A percentile compares a stretch with the other conserved stretches of the same genome.
Conservation (phyloP, 2,329 filamentous ascomycete genomes). For the Colletotrichum lentis region DNA sequence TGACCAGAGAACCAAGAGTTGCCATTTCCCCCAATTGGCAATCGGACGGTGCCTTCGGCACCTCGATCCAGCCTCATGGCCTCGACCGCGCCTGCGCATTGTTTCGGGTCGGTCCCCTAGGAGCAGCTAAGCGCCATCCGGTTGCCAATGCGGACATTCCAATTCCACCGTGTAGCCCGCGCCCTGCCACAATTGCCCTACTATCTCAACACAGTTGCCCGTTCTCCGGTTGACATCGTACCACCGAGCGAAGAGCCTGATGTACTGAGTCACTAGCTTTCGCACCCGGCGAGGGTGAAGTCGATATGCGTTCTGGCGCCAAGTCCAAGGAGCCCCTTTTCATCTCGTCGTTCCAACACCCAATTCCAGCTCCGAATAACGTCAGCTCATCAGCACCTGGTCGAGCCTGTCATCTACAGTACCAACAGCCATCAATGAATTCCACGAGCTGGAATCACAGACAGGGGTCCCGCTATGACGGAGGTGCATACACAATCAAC, state of each 20-base stretch:
- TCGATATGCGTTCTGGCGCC: background rate
- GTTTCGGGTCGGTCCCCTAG: background rate
- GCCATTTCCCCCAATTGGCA: background rate
- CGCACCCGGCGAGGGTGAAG: too few species aligned
- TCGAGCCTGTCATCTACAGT: background rate
- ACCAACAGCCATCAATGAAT: background rate
- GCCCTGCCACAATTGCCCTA: background rate
- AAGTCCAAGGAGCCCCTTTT: background rate
- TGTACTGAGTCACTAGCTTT: background rate
- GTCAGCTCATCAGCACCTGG: background rate
- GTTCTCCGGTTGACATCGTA: background rate
- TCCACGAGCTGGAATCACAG: background rate
- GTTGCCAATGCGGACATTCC: background rate
- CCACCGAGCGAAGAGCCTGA: background rate
- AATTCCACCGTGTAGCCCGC: background rate
- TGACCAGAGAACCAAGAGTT: background rate
- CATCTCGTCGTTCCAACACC: background rate
- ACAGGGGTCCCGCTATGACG: background rate
- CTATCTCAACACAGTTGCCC: background rate
- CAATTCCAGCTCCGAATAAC: background rate
- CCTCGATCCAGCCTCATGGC: background rate
- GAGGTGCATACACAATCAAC: background rate
- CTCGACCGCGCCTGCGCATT: background rate
- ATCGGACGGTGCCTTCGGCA: background rate
- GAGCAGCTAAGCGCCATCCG: background rate